Conservation (phyloP, 805 yeast species). For the Candida sonorensis region DNA sequence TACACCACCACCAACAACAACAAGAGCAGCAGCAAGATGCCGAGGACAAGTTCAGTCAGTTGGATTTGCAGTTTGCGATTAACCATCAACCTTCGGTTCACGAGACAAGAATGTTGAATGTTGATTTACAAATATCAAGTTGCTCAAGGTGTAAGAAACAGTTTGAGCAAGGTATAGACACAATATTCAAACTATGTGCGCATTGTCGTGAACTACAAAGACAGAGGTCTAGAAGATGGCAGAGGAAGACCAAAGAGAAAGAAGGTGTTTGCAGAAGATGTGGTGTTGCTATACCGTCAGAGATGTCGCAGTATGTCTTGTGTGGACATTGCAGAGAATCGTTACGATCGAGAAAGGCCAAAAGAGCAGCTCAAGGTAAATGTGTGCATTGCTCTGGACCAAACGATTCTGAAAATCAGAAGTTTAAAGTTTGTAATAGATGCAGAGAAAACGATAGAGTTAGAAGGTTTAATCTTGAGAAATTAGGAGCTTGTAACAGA, state of each 20-base stretch:
- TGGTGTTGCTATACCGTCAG: constrained; percentile 46
- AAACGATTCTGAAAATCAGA: constrained; percentile 35
- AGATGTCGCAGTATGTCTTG: constrained; percentile 45
- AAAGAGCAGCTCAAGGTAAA: constrained; percentile 53
- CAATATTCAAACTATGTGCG: constrained; percentile 48
- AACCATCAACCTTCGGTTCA: too few species aligned
- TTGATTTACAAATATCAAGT: constrained; percentile 1
- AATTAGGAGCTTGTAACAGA: constrained; percentile 54
- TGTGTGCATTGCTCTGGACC: constrained; percentile 69
- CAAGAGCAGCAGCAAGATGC: background rate
- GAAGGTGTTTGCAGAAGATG: constrained; percentile 62
- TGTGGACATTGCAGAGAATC: constrained; percentile 55
- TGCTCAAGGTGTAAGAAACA: constrained; percentile 59
- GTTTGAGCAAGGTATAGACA: constrained; percentile 41
- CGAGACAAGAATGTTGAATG: too few species aligned
- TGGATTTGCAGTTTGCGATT: too few species aligned
- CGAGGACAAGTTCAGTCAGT: too few species aligned
- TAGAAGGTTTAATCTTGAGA: constrained; percentile 49
- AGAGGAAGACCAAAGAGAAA: constrained; percentile 49
- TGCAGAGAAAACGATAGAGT: constrained; percentile 57
- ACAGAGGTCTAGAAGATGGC: constrained; percentile 60
- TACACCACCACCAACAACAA: too few species aligned
- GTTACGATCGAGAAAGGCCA: constrained; percentile 48
- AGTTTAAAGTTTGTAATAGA: constrained; percentile 57
- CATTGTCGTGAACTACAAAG: constrained; percentile 62